Evolutionary conservation across 306 rosid species (phyloP), one percentile per base, ranked within the genome.

Genomic region (Geum urbanum): DNA sequence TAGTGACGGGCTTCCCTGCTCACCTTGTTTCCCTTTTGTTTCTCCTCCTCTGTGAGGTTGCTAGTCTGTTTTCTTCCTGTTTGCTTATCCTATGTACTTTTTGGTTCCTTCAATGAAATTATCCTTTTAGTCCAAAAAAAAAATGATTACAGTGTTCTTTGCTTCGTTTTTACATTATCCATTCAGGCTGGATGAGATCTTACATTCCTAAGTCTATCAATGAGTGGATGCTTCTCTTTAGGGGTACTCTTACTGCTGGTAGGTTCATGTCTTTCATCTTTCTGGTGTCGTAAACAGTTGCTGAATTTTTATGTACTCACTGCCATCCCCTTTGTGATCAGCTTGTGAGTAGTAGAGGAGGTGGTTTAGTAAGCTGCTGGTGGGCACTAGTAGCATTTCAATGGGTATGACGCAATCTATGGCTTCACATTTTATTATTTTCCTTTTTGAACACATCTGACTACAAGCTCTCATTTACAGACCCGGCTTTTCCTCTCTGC

Each of bases 101-200:
- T n/a, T n/a, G n/a, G n/a, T n/a, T n/a, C n/a, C n/a, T n/a, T n/a
- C n/a, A n/a, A n/a, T n/a, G n/a, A n/a, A n/a, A n/a, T n/a, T n/a
- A n/a, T n/a, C n/a, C n/a, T n/a, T n/a, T n/a, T n/a, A n/a, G n/a
- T n/a, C n/a, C n/a, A n/a, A n/a, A n/a, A n/a, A n/a, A n/a, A n/a
- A n/a, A n/a, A n/a, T 45, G 46, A 51, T 13, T 2, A 6, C 4
- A 55, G 8, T 55, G 60, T 9, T 14, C 4, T 61, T 54, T 43
- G 15, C 49, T 73, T 68, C 9, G 60, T 56, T 56, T 27, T 76
- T 24, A 24, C 27, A 24, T 24, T 24, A 0, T 2, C 27, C 27
- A 24, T 24, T 76, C 86, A 85, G 92, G 92, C 92, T 71, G 92
- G 88, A 71, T 77, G 92, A 72, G 90, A 87, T 71, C 86, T 85